These are phyloP conservation scores for Moricandia moricandioides DNA, from an alignment of 345 rosid genomes.

Conservation along the genomic window DNA sequence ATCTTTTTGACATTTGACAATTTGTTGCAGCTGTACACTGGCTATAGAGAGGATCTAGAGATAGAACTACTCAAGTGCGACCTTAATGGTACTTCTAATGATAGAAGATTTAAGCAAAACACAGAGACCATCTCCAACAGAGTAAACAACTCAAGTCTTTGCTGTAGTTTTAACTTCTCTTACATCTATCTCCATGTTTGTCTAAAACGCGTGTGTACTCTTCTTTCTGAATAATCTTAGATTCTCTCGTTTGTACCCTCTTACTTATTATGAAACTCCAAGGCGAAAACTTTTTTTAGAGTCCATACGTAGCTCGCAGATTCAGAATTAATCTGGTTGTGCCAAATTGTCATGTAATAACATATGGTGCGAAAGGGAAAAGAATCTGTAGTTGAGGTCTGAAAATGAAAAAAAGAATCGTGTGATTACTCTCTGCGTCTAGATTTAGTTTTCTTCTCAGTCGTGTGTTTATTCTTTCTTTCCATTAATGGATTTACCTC, in stretches of 20 bases:
- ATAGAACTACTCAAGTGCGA: neutral
- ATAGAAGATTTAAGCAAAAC: neutral
- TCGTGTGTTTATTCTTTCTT: no score
- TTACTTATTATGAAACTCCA: neutral
- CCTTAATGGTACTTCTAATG: neutral
- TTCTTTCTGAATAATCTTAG: neutral
- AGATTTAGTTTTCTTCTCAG: no score
- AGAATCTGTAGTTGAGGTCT: no score
- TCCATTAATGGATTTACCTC: no score
- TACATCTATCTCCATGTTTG: slow-evolving; percentile 18
- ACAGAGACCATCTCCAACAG: neutral
- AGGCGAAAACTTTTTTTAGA: neutral
- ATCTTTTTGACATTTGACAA: neutral
- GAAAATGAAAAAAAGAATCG: no score
- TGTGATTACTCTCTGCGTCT: no score
- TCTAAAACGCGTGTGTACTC: neutral
- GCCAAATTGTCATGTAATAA: no score
- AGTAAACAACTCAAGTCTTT: slow-evolving; percentile 16
- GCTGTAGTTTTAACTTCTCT: slow-evolving; percentile 16
- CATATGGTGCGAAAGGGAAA: no score
- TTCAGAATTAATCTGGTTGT: neutral
- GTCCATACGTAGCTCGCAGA: neutral
- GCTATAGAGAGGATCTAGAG: slow-evolving; percentile 1
- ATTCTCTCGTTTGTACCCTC: neutral
- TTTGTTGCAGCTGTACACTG: slow-evolving; percentile 17